phyloP scores from a whole-genome alignment of 257 asterid species.

The Capsicum rhomboideum region DNA sequence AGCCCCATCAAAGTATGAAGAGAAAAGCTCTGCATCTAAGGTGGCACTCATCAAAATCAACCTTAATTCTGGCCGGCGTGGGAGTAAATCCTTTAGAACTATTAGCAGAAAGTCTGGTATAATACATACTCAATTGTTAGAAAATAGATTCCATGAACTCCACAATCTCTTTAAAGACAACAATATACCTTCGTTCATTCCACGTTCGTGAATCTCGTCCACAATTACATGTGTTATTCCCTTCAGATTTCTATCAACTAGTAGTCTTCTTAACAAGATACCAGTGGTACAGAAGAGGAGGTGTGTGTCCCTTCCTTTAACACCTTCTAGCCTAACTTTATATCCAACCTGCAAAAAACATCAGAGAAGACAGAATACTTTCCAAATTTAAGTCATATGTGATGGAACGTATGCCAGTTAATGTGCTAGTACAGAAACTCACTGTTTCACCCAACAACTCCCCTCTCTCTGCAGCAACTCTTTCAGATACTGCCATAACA shows the following conservation, averaged over 20 bases:
- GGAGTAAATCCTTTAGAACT: conserved; percentile 83
- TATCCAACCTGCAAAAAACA: conserved; percentile 70
- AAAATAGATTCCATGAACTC: conserved; percentile 6
- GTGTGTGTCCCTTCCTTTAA: conserved; percentile 91
- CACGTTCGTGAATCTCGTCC: conserved; percentile 99
- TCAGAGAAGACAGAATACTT: background rate
- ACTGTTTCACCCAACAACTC: conserved; percentile 91
- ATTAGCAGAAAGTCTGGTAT: conserved; percentile 84
- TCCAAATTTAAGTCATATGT: background rate
- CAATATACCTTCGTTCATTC: conserved; percentile 83
- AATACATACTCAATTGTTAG: conserved; percentile 20
- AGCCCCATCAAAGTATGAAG: conserved; percentile 78
- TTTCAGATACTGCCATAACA: conserved; percentile 92
- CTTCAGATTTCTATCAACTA: conserved; percentile 74
- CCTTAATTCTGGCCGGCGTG: conserved; percentile 86
- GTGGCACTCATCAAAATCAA: conserved; percentile 98
- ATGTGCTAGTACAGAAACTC: conserved; percentile 21
- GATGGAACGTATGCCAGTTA: background rate
- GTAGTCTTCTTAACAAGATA: conserved; percentile 78
- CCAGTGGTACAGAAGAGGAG: conserved; percentile 99
- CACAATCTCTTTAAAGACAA: conserved; percentile 3
- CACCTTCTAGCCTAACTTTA: conserved; percentile 91
- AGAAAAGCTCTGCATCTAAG: conserved; percentile 82
- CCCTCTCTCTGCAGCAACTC: conserved; percentile 93
- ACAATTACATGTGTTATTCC: conserved; percentile 85